Base-by-base conservation (phyloP, 2,329 filamentous ascomycete species). In the Diaporthe ilicicola region DNA sequence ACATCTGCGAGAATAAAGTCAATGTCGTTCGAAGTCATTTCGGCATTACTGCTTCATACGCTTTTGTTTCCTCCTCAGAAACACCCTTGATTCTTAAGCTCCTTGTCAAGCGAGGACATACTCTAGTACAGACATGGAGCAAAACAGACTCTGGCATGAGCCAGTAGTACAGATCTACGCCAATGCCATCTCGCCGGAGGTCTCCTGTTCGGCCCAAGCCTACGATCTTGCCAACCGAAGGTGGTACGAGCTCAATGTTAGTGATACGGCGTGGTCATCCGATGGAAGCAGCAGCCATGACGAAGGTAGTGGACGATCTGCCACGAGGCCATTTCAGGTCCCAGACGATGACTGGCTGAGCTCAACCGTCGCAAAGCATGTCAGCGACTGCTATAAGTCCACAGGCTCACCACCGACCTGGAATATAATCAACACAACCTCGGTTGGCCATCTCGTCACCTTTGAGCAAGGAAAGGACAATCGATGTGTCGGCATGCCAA, bases 181-280 rank as follows among this genome's bases (percentile, higher is more conserved):
- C 1, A 56, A 56, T 39, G 54, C n/a, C 54, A 56, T 39, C 54
- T 56, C 29, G 12, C 54, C 54, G 32, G 54, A n/a, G 2, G n/a
- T 56, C 2, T 56, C 54, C 7, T 39, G 54, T 24, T 5, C 32
- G 1, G 54, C 32, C 6, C 2, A 15, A 10, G 54, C 32, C 54
- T 39, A 56, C 34, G 54, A 56, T 56, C 54, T 56, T 12, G 32
- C 54, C 54, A 56, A 42, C 15, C 32, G 54, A 39, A n/a, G 54
- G n/a, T 56, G 54, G 54, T 56, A 39, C n/a, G 54, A 56, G 29
- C 54, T 56, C n/a, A 56, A 27, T 6, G 32, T 56, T 10, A 39
- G 13, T n/a, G 34, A 56, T 39, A 6, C 13, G 8, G 9, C 29
- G 10, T 5, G 2, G 13, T 24, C 22, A 27, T 19, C 3, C n/a